Percentiles rank a stretch among this genome's conserved stretches.
Conservation (phyloP, 2,329 filamentous ascomycete genomes). For the Conoideocrella luteorostrata region DNA sequence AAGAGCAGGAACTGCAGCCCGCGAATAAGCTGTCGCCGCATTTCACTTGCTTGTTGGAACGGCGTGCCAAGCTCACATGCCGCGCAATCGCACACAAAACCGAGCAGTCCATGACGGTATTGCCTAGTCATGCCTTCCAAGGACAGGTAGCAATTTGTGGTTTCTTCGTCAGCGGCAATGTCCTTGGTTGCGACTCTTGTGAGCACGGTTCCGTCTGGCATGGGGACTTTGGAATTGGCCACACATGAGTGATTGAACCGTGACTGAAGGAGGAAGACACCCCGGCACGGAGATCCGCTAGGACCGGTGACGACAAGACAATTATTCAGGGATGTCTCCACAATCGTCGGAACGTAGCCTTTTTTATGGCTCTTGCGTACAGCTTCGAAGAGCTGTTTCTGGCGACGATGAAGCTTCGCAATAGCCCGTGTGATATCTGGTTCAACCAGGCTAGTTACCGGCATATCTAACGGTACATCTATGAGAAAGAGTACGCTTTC, state of each 20-base stretch:
- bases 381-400: not conserved
- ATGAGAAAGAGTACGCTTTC: not conserved
- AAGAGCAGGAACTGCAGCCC: not conserved
- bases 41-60: not conserved
- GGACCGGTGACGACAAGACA: not conserved
- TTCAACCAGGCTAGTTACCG: too few relatives aligned
- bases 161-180: not conserved
- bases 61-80: not conserved
- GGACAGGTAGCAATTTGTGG: not conserved
- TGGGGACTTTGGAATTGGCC: not conserved
- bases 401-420: not conserved
- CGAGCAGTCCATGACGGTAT: not conserved
- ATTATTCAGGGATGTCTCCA: not conserved
- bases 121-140: not conserved
- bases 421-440: too few relatives aligned
- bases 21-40: not conserved
- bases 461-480: too few relatives aligned
- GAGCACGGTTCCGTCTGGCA: not conserved
- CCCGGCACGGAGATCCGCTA: not conserved
- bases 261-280: not conserved
- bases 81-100: not conserved
- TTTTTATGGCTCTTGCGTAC: too few relatives aligned
- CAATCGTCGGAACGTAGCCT: too few relatives aligned
- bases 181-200: not conserved
- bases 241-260: slow-evolving; percentile 1